Base-by-base conservation (phyloP, 2,329 filamentous ascomycete species). In the Pyricularia pennisetigena region DNA sequence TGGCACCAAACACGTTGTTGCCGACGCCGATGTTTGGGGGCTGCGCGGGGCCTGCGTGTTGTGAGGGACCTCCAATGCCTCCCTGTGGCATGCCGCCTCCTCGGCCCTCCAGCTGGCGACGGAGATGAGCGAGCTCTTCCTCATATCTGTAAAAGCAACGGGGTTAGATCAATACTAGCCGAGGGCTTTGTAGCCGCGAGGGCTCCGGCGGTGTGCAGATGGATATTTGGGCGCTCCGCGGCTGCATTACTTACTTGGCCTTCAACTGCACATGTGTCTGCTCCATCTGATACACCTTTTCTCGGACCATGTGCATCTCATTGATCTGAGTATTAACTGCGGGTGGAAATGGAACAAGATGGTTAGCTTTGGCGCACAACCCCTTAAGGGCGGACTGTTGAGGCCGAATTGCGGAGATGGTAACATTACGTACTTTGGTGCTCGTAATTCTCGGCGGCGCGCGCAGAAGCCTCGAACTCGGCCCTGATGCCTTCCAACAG, bases 241-340 rank as follows among this genome's bases (percentile, higher is more conserved):
- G 41, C 41, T 20, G 14, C 14, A 32, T 26, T 23, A 80, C 90
- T 77, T 83, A 98, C 94, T 97, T 97, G 79, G 89, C 86, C 83
- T 98, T 98, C 75, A 97, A 88, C 67, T 87, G 88, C 74, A 94
- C 85, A 75, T 98, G 95, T 65, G 90, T 88, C 77, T 96, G 93
- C 79, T 99, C 95, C 78, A 99, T 88, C 74, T 92, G 88, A 76
- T 93, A 97, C 70, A 99, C 92, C 80, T 97, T 97, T 76, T 94
- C 90, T 71, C 94, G 86, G 66, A 99, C 93, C 75, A 97, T 86
- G 77, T 97, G 92, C 86, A 98, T 95, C 81, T 99, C 95, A 75
- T 94, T 90, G 72, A 97, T 90, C 78, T 99, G 95, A 66, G 89
- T 87, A 69, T 92, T 89, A 76, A 98, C 95, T 97, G 78, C 72